Evolutionary conservation across 345 rosid genomes (phyloP).

Genomic region (Lepidium africanum): DNA sequence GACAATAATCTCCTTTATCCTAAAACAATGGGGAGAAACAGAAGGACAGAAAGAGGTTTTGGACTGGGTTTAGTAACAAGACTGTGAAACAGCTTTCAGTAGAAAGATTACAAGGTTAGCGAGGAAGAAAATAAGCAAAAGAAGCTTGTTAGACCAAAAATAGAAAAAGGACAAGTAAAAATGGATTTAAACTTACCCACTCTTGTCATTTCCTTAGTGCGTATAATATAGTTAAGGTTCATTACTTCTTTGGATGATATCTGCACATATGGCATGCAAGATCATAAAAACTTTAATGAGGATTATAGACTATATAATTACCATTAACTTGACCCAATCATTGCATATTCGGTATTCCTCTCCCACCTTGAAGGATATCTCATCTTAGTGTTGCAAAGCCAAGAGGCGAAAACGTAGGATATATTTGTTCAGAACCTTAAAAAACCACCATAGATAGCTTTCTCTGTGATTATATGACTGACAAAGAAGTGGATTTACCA

Average conservation of each 20-base stretch:
- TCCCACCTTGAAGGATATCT: conserved; percentile 12
- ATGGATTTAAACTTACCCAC: conserved; percentile 10
- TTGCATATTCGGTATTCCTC: conserved; percentile 5
- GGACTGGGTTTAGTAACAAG: neutral
- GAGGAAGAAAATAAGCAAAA: neutral
- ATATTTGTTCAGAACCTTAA: conserved; percentile 11
- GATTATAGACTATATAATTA: conserved; percentile 8
- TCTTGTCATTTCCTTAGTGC: conserved; percentile 21
- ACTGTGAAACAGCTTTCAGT: conserved; percentile 1
- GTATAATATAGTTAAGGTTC: conserved; percentile 18
- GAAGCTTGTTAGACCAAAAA: conserved; percentile 12
- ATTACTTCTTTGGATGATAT: conserved; percentile 25
- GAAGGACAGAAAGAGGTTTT: neutral
- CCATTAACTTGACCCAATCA: conserved; percentile 16
- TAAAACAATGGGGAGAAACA: neutral
- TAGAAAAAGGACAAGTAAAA: neutral
- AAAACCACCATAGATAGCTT: neutral
- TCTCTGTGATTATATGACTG: neutral
- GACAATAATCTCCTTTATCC: neutral
- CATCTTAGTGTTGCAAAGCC: conserved; percentile 9
- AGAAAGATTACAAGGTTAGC: conserved; percentile 1
- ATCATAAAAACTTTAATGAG: conserved; percentile 3
- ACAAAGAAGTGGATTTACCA: neutral
- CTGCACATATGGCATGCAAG: conserved; percentile 28
- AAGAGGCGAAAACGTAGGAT: conserved; percentile 3